These are phyloP conservation scores for Tuber borchii DNA, from an alignment of 495 filamentous ascomycete genomes.

Conservation along the genomic window DNA sequence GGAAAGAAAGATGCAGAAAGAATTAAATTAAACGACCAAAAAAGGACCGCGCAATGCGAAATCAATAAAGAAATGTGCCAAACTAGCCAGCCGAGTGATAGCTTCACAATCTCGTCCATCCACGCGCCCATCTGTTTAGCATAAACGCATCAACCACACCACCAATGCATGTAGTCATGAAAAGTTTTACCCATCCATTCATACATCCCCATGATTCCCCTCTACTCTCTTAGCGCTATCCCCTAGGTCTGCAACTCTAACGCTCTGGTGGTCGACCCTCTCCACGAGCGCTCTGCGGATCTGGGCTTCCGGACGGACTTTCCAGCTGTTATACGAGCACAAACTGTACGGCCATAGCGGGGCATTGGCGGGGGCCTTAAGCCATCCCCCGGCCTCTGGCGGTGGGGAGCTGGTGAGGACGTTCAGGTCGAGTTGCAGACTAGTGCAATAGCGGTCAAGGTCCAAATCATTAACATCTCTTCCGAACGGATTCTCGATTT, in stretches of 20 bases:
- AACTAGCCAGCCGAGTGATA: not conserved
- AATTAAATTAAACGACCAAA: not conserved
- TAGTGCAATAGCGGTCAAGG: constrained; percentile 67
- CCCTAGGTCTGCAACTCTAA: not conserved
- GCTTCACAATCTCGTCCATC: not conserved
- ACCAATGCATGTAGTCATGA: not conserved
- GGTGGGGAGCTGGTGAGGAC: constrained; percentile 57
- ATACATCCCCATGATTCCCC: not conserved
- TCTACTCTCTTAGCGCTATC: constrained; percentile 18
- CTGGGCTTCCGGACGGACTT: constrained; percentile 53
- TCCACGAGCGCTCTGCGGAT: constrained; percentile 52
- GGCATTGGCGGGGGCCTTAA: constrained; percentile 52
- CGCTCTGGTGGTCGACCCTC: constrained; percentile 42
- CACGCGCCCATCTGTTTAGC: not conserved
- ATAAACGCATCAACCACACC: not conserved
- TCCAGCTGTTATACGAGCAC: constrained; percentile 56
- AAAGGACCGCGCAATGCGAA: not conserved
- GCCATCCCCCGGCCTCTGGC: constrained; percentile 54
- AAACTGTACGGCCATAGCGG: constrained; percentile 63
- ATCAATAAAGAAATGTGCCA: not conserved
- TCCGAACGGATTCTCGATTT: constrained; percentile 87
- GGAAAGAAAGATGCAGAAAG: not conserved
- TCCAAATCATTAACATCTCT: constrained; percentile 81
- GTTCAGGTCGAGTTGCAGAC: constrained; percentile 66
- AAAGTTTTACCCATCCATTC: not conserved